Percentiles rank a stretch among this genome's conserved stretches.
These are phyloP conservation scores for Zalerion maritima DNA, from an alignment of 495 filamentous ascomycete species.

Conservation along the genomic window DNA sequence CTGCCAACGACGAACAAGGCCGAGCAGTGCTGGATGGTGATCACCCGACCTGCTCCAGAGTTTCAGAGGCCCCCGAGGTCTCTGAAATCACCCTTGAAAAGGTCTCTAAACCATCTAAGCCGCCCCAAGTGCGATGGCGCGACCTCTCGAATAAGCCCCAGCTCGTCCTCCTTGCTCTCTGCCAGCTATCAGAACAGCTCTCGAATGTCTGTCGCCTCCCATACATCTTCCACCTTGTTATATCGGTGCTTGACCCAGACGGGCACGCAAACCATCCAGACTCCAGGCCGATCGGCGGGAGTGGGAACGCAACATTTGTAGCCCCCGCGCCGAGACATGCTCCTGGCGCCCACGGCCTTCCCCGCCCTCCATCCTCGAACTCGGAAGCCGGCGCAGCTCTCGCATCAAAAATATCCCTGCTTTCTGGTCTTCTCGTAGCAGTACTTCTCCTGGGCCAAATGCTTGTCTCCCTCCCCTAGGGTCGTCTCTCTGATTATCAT, in stretches of 20 bases:
- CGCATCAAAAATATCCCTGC: slow-evolving; percentile 20
- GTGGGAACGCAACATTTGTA: too few species aligned
- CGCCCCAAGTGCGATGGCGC: slow-evolving; percentile 15
- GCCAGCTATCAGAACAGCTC: slow-evolving; percentile 36
- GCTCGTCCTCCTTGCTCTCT: slow-evolving; percentile 35
- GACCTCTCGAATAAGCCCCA: slow-evolving; percentile 36
- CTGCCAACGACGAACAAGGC: too few species aligned
- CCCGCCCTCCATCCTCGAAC: slow-evolving; percentile 14
- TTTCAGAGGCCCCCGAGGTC: too few species aligned
- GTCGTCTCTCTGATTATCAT: slow-evolving; percentile 47
- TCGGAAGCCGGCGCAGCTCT: slow-evolving; percentile 17
- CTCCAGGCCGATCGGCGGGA: too few species aligned
- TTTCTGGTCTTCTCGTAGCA: slow-evolving; percentile 56
- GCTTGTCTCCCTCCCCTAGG: slow-evolving; percentile 63
- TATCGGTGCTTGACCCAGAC: slow-evolving; percentile 25
- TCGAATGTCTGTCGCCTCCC: slow-evolving; percentile 34
- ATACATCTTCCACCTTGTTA: slow-evolving; percentile 44
- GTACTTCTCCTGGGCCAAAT: slow-evolving; percentile 62
- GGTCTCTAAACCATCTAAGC: not conserved
- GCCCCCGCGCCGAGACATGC: slow-evolving; percentile 10
- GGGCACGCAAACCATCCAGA: slow-evolving; percentile 1
- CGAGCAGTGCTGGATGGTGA: too few species aligned
- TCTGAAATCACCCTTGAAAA: too few species aligned
- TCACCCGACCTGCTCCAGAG: too few species aligned
- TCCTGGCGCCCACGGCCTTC: slow-evolving; percentile 9